Conservation (phyloP, 805 yeast genomes). For the Grigorovia jiainica region DNA sequence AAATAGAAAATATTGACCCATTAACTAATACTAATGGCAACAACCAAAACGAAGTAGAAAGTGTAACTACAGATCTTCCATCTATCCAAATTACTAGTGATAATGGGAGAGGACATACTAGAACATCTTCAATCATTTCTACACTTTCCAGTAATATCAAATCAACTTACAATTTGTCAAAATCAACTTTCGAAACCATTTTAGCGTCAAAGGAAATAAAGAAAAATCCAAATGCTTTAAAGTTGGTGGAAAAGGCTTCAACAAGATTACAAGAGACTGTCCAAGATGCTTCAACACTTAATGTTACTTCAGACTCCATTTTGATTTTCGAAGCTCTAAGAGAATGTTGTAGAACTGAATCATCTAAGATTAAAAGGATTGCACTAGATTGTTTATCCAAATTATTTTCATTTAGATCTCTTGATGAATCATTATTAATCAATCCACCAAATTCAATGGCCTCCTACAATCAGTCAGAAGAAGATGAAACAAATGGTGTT, state of each 20-base stretch:
- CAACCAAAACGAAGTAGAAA: conserved; percentile 1
- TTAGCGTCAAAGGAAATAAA: conserved; percentile 51
- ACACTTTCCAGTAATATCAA: conserved; percentile 17
- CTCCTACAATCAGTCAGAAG: conserved; percentile 22
- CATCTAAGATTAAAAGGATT: conserved; percentile 52
- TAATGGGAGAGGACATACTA: conserved; percentile 5
- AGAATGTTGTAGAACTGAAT: conserved; percentile 60
- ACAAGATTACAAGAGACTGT: conserved; percentile 22
- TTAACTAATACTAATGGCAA: conserved; percentile 9
- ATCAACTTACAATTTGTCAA: conserved; percentile 36
- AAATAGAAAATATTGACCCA: conserved; percentile 8
- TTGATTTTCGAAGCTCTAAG: conserved; percentile 73
- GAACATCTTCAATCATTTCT: conserved; percentile 8
- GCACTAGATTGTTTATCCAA: conserved; percentile 85
- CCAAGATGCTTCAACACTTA: conserved; percentile 15
- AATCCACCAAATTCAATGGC: conserved; percentile 34
- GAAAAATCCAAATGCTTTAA: conserved; percentile 32
- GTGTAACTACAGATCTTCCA: not conserved
- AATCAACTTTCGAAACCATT: conserved; percentile 50
- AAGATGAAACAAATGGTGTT: conserved; percentile 29
- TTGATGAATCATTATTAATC: conserved; percentile 52
- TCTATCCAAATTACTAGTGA: not conserved
- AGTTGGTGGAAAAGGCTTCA: conserved; percentile 26
- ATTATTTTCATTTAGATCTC: conserved; percentile 68
- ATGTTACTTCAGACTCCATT: conserved; percentile 34